Evolutionary conservation across 805 yeast genomes (phyloP).

Genomic region (Pichia rugopelliculosa): DNA sequence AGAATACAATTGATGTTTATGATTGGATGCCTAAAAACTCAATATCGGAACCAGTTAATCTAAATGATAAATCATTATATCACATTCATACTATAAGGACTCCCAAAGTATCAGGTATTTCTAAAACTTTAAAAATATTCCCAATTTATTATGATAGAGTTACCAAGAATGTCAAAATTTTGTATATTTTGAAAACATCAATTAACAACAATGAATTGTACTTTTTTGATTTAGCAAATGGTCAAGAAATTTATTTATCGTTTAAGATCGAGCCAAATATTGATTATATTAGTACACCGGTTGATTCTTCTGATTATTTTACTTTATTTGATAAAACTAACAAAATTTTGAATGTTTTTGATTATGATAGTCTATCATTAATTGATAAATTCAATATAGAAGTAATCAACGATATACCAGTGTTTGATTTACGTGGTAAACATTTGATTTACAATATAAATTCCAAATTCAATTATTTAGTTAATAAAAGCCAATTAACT

Average conservation of each 20-base stretch:
- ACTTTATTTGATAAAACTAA: constrained; percentile 14
- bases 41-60: not conserved
- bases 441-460: constrained; percentile 36
- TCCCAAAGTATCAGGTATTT: not conserved
- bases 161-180: not conserved
- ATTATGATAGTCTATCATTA: not conserved
- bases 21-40: constrained; percentile 29
- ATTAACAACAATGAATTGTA: not conserved
- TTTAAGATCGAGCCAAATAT: not conserved
- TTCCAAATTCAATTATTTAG: not conserved
- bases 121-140: not conserved
- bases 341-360: constrained; percentile 14
- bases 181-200: not conserved
- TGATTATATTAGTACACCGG: constrained; percentile 10
- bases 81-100: not conserved
- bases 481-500: constrained; percentile 27
- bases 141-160: not conserved
- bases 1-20: constrained; percentile 31
- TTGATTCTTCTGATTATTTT: constrained; percentile 13
- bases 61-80: constrained; percentile 1
- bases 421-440: constrained; percentile 41
- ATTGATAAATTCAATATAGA: constrained; percentile 11
- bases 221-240: not conserved
- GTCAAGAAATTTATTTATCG: not conserved
- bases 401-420: constrained; percentile 30